Evolutionary conservation across 2,329 filamentous ascomycete species (phyloP), one percentile per base, ranked within the genome.

Genomic region (Dactylellina drechsleri): DNA sequence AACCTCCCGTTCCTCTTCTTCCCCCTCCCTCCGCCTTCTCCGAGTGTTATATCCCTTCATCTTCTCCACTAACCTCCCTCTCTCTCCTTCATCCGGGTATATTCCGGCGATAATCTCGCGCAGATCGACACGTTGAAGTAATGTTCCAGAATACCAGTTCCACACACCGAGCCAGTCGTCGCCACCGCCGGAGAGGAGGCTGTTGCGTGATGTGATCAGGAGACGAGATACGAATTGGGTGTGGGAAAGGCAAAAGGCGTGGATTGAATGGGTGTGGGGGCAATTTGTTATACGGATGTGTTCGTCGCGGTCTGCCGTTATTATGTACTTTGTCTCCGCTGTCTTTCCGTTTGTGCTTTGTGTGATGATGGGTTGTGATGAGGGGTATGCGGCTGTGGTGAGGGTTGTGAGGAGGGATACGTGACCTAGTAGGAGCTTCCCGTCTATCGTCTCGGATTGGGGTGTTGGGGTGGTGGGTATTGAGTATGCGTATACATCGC

Each of bases 371-470:
- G 23, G 4, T 15, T 47, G 23, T 78, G 81, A 73, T 78, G 83
- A 76, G 77, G 84, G 80, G 80, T 84, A 80, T n/a, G 83, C 83
- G 4, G 85, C 85, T 49, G 88, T 84, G 1, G 85, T 82, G 60
- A 97, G 81, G 79, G 92, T 90, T 0, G 93, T 97, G 58, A 99
- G 87, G 88, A 98, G 91, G 0, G 94, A 97, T 13, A 99, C 95
- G 82, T 99, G 95, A 12, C 95, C 95, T 0, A 99, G 87, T 6
- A 97, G 84, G 0, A 90, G 82, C 90, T 89, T 45, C 89, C 88
- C 15, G 87, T 90, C 43, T 6, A 8, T 60, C 86, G 82, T 71
- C 83, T 83, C 81, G 85, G 83, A 10, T 86, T 86, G 64, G 84
- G 79, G 54, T 5, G 66, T 68, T n/a, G 64, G 54, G 50, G 43